phyloP scores from a whole-genome alignment of 176 grass and related monocot genomes.

The Lolium rigidum region DNA sequence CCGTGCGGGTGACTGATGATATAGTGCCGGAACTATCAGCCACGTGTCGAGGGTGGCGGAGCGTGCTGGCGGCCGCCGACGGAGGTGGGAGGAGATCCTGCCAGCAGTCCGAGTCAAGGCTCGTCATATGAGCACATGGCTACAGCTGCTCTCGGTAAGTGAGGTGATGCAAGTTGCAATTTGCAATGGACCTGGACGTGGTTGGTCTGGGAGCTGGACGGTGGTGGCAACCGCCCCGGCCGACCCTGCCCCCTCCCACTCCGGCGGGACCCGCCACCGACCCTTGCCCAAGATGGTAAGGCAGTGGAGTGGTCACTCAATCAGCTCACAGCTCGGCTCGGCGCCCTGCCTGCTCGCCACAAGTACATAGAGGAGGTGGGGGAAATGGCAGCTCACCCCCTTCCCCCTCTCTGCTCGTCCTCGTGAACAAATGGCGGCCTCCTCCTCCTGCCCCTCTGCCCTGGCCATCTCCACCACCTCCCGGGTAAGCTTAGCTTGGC shows the following conservation, averaged over 20 bases:
- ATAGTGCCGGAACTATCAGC: too few relatives aligned
- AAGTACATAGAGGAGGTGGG: constrained; percentile 32
- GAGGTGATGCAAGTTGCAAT: neutral
- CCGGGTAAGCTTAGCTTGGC: constrained; percentile 10
- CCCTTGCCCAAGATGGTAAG: constrained; percentile 20
- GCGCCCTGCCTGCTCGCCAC: neutral
- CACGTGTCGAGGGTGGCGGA: constrained; percentile 28
- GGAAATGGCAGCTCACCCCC: constrained; percentile 27
- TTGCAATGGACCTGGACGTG: neutral
- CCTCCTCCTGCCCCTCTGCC: too few relatives aligned
- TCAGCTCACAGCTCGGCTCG: neutral
- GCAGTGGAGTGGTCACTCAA: neutral
- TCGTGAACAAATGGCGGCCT: constrained; percentile 35
- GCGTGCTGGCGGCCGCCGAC: neutral
- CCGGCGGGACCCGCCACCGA: constrained; percentile 35
- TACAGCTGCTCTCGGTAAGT: too few relatives aligned
- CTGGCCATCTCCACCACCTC: constrained; percentile 30
- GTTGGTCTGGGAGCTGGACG: constrained; percentile 9
- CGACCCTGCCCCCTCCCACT: neutral
- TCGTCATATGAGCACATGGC: constrained; percentile 46
- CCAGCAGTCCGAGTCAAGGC: neutral
- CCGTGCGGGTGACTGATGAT: constrained; percentile 3
- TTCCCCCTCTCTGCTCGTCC: neutral
- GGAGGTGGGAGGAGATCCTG: constrained; percentile 9
- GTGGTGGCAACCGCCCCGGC: constrained; percentile 34